phyloP scores from a whole-genome alignment of 1,139 yeast species.

The Yamadazyma diospyri region DNA sequence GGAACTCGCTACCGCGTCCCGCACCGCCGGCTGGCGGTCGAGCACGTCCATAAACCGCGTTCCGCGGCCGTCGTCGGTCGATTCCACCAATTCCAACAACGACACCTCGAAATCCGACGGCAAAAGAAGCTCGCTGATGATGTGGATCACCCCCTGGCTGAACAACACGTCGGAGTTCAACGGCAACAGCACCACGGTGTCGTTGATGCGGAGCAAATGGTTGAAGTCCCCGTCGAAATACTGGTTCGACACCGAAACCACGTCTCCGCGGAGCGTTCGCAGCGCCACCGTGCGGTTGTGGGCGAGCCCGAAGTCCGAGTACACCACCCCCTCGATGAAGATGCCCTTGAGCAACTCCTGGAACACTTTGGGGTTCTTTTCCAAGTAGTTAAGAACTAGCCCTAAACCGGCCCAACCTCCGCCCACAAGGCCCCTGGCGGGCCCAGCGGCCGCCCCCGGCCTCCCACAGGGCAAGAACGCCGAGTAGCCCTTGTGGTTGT shows the following conservation, averaged over 20 bases:
- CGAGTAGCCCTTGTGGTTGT: constrained; percentile 64
- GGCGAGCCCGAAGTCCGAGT: constrained; percentile 53
- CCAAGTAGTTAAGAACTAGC: constrained; percentile 57
- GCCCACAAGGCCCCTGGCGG: background rate
- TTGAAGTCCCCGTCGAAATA: constrained; percentile 23
- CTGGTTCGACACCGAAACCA: constrained; percentile 19
- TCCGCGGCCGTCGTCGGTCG: constrained; percentile 38
- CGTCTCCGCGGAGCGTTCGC: constrained; percentile 42
- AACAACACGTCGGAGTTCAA: constrained; percentile 68
- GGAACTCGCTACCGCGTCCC: constrained; percentile 8
- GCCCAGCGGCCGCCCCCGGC: constrained; percentile 7
- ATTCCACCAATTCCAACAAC: constrained; percentile 50
- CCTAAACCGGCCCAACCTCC: constrained; percentile 66
- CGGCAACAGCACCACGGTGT: constrained; percentile 27
- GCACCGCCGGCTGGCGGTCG: constrained; percentile 27
- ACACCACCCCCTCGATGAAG: constrained; percentile 61
- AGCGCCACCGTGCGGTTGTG: too few species aligned
- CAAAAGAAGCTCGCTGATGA: constrained; percentile 52
- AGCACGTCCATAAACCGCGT: constrained; percentile 46
- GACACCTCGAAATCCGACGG: constrained; percentile 58
- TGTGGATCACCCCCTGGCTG: constrained; percentile 83
- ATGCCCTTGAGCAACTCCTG: constrained; percentile 51
- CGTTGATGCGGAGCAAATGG: constrained; percentile 26
- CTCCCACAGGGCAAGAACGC: constrained; percentile 72
- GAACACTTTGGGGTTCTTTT: constrained; percentile 49